Evolutionary conservation across 192 early-diverging fungal genomes (phyloP).

Genomic region (Kickxella alabastrina): DNA sequence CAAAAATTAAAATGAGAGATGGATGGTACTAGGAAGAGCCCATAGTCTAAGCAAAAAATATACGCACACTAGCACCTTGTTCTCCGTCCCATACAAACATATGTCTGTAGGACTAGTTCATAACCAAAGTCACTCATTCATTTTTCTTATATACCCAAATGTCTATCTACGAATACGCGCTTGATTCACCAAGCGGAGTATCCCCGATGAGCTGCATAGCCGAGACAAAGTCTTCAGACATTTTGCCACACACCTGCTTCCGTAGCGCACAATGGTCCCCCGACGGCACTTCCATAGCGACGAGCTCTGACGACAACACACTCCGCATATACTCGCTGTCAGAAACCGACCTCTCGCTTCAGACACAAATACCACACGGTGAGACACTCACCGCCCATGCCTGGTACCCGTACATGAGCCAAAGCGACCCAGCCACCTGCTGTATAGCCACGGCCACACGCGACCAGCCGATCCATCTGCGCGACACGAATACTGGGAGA

Average conservation of each 20-base stretch:
- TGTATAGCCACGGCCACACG: slow-evolving; percentile 60
- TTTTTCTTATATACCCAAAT: no score
- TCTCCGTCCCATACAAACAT: no score
- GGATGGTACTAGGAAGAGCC: no score
- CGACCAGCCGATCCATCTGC: slow-evolving; percentile 75
- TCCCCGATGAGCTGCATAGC: no score
- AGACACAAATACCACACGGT: slow-evolving; percentile 13
- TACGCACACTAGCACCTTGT: no score
- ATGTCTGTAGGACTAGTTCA: no score
- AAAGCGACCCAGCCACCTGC: slow-evolving; percentile 55
- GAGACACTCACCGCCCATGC: slow-evolving; percentile 17
- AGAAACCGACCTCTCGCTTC: not conserved
- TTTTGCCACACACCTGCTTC: slow-evolving; percentile 7
- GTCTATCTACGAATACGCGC: no score
- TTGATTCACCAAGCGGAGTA: no score
- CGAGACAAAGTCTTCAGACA: no score
- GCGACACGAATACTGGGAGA: slow-evolving; percentile 55
- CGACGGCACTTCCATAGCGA: slow-evolving; percentile 31
- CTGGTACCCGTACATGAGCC: slow-evolving; percentile 40
- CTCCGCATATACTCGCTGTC: slow-evolving; percentile 19
- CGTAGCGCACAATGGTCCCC: slow-evolving; percentile 38
- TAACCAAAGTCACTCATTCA: no score
- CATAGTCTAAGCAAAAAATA: no score
- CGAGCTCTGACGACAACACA: slow-evolving; percentile 20
- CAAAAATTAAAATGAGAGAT: no score